Evolutionary conservation across 2,329 filamentous ascomycete species (phyloP), one percentile per base, ranked within the genome.

Genomic region (Neoascochyta sp.): DNA sequence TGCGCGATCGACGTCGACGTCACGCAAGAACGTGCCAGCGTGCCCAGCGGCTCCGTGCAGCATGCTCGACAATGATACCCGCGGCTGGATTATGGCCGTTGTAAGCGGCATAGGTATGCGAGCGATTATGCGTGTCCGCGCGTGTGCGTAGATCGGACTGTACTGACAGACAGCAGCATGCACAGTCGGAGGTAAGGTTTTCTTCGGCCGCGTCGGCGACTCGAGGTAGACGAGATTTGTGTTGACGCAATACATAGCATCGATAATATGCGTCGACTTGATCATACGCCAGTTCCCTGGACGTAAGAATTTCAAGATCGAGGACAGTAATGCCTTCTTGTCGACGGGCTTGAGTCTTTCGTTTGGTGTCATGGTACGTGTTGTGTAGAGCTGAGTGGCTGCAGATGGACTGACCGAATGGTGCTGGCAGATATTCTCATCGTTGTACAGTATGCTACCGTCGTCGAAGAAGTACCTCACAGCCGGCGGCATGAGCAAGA

Each of bases 381-480:
- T 32, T 9, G 15, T 3, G 3, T 32, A 8, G 17, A 4, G 7
- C 13, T 1, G 3, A 12, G 18, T 2, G 8, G 11, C 3, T 10
- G 9, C 8, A 14, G 7, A 9, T 29, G 18, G 15, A 23, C 43
- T 57, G 16, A 55, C 33, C n/a, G n/a, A 9, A 16, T 14, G n/a
- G n/a, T 28, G 5, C 4, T 9, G 9, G 13, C 50, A 95, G 88
- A 75, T 95, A 22, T 95, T 95, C 63, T 95, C 89, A 19, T 81
- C 90, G 1, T 67, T 96, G 16, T 94, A 89, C 62, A 92, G 81
- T 63, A 95, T 96, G 85, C 74, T 96, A 6, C 90, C 90, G 7
- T 87, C 86, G 12, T 81, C 90, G 2, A 88, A 83, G 54, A 71
- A 71, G 21, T 95, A 94, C 54, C 73, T 98, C 3, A 69, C 74